Evolutionary conservation across 1,284 basidiomycete species (phyloP), one percentile per base, ranked within the genome.

Genomic region (Microstroma glucosiphilum): DNA sequence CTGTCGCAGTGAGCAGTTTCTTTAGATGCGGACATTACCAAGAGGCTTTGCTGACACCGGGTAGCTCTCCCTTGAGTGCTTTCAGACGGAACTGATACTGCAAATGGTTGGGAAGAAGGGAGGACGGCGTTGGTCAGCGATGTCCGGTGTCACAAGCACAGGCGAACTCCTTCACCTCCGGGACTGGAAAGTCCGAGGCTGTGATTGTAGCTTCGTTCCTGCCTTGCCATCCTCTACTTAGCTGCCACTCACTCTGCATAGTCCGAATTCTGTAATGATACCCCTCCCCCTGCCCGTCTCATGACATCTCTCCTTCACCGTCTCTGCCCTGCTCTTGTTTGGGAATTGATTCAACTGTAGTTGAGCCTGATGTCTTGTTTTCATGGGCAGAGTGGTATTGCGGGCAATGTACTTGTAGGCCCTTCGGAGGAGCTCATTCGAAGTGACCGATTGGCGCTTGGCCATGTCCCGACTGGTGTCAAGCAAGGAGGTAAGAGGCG

Each of bases 311-410:
- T 93, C 92, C 80, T 90, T 91, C 25, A 96, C 90, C 1, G 86
- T 88, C 8, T 86, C 87, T 21, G 90, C 89, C 42, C 89, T 86
- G 9, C 90, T 88, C 80, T 90, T 89, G 57, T 86, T 85, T 63
- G 86, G 88, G 74, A 96, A 91, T 21, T 87, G 86, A 81, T 93
- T 94, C 60, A 97, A 84, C 76, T 94, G 90, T 63, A 96, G 83
- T 80, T 96, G 93, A n/a, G 94, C 93, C 76, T 93, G 90, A 81
- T 94, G 91, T 64, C 94, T 89, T 60, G 96, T 85, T 75, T 90
- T 87, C 51, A 70, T 60, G 11, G 75, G 71, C 37, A 78, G 58
- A 1, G 75, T 75, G 19, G 75, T 76, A 65, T 78, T 78, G 26
- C 77, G 69, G 0, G 77, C 75, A 13, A 78, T 69, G 68, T 76